Evolutionary conservation across 179 eudicot species (phyloP), one percentile per base, ranked within the genome.

Genomic region (Heliamphora pulchella): DNA sequence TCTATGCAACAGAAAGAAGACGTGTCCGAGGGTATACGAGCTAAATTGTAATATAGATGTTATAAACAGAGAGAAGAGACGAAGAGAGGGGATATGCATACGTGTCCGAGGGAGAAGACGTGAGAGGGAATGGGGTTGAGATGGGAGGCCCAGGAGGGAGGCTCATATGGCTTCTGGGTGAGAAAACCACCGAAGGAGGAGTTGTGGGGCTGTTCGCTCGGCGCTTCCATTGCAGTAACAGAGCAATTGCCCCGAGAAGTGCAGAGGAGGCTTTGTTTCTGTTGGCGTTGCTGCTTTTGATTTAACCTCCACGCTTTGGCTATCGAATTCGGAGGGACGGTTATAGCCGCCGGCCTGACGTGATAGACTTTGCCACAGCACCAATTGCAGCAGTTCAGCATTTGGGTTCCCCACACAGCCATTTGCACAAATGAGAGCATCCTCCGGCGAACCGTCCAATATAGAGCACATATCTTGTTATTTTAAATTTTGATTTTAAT

Each of bases 121-220:
- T 87, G 90, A 44, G 93, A 88, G 39, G 98, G 98, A 59, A 88
- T 39, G 2, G 93, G 98, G 76, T 82, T 86, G 76, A 95, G 96
- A 85, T 87, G 86, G 71, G 94, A 84, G 9, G 98, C 98, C 98
- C 98, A 95, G 4, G 91, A 73, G 76, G 98, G 98, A 70, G 94
- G 87, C 46, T 81, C 66, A 78, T 90, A 95, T 17, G 88, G 76
- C 78, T 79, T 86, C 86, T 86, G 84, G 1, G 83, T 54, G 15
- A 95, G 91, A 81, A 93, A 95, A 7, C 83, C 87, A 57, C 54
- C 80, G 47, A 6, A 7, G 22, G 67, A 54, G 43, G 78, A 54
- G 54, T 15, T 15, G 43, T 43, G 4, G 22, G 71, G 48, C 17
- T 65, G 72, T 77, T 47, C 9, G 46, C 11, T 77, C 44, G 80